phyloP scores from a whole-genome alignment of 768 basidiomycete genomes.

The Tremella fuciformis region DNA sequence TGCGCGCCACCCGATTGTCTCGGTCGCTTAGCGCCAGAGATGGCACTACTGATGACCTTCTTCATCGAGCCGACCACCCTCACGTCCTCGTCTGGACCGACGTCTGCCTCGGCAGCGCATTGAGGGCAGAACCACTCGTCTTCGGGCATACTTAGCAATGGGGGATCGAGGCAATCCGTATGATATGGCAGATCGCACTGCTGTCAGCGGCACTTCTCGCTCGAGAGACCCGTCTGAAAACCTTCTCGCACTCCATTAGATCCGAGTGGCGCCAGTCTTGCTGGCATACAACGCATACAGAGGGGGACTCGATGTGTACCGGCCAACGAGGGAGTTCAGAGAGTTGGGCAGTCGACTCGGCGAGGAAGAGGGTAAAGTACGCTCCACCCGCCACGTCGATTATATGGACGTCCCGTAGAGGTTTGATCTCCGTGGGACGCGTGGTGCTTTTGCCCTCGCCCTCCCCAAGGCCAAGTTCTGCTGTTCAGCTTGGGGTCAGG shows the following conservation, averaged over 20 bases:
- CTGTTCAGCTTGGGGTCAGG: too few relatives aligned
- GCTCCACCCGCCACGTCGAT: slow-evolving; percentile 76
- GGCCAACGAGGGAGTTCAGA: slow-evolving; percentile 65
- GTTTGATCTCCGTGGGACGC: slow-evolving; percentile 57
- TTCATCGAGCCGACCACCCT: background rate
- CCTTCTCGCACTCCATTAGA: slow-evolving; percentile 89
- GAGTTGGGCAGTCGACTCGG: slow-evolving; percentile 70
- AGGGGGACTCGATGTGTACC: slow-evolving; percentile 64
- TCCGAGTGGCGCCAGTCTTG: slow-evolving; percentile 54
- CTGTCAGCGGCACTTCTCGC: background rate
- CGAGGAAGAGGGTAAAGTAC: slow-evolving; percentile 80
- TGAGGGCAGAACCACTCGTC: slow-evolving; percentile 83
- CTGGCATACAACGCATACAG: slow-evolving; percentile 68
- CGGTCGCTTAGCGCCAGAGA: background rate
- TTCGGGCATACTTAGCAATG: slow-evolving; percentile 70
- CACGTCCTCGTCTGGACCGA: slow-evolving; percentile 15
- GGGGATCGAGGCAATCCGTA: slow-evolving; percentile 73
- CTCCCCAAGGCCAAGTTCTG: slow-evolving; percentile 42
- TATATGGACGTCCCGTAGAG: slow-evolving; percentile 57
- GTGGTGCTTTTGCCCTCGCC: slow-evolving; percentile 63
- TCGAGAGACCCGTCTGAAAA: slow-evolving; percentile 33
- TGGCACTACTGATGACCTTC: background rate
- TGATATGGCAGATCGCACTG: slow-evolving; percentile 91
- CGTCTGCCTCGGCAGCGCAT: slow-evolving; percentile 55
- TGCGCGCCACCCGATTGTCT: too few relatives aligned